phyloP scores from a whole-genome alignment of 2,329 filamentous ascomycete species.

The Clarireedia monteithiana region DNA sequence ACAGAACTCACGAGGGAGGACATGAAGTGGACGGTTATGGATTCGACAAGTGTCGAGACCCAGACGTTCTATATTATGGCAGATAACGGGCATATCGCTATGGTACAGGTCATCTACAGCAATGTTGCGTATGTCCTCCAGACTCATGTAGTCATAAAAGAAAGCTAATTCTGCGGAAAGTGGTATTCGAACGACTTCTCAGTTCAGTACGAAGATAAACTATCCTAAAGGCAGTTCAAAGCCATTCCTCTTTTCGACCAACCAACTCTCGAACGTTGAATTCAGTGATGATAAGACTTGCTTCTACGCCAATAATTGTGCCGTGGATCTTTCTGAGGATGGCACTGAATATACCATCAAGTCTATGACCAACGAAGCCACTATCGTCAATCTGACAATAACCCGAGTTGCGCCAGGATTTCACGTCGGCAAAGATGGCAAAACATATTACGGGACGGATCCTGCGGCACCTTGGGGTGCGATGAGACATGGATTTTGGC shows the following conservation, averaged over 20 bases:
- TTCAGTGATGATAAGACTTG: constrained; percentile 78
- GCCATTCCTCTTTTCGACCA: constrained; percentile 76
- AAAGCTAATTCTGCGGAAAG: constrained; percentile 39
- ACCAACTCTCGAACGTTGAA: constrained; percentile 67
- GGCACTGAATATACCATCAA: constrained; percentile 81
- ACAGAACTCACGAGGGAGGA: constrained; percentile 72
- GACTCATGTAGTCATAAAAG: background rate
- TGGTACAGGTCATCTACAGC: constrained; percentile 94
- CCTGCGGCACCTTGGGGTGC: constrained; percentile 78
- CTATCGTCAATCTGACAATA: constrained; percentile 80
- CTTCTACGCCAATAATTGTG: constrained; percentile 82
- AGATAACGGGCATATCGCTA: constrained; percentile 66
- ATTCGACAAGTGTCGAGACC: constrained; percentile 86
- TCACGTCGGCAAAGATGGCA: constrained; percentile 76
- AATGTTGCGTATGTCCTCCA: constrained; percentile 70
- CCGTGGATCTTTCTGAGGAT: constrained; percentile 78
- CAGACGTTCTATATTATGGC: constrained; percentile 87
- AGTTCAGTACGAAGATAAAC: constrained; percentile 94
- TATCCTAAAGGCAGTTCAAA: constrained; percentile 59
- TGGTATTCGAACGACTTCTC: constrained; percentile 80
- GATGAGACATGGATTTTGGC: constrained; percentile 94
- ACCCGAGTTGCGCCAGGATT: constrained; percentile 73
- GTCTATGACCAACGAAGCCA: constrained; percentile 72
- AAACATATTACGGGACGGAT: constrained; percentile 79
- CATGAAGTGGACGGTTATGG: constrained; percentile 73